Evolutionary conservation across 2,329 filamentous ascomycete species (phyloP).

Genomic region (Xylaria sp.): DNA sequence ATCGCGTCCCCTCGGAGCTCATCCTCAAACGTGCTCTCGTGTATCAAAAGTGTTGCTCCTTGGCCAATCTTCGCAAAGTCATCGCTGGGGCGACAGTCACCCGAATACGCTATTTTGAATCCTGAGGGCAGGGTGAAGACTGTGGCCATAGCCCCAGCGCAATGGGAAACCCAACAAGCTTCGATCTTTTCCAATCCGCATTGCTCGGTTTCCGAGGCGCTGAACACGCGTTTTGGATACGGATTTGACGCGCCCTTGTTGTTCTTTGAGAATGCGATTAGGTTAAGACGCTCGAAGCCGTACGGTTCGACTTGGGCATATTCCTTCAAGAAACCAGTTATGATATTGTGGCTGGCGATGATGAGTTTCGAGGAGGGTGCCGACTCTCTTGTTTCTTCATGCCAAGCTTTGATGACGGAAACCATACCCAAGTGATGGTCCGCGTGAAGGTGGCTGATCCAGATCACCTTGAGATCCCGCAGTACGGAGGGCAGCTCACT

Average conservation of each 20-base stretch:
- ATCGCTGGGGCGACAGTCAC: conserved; percentile 78
- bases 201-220: conserved; percentile 39
- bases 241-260: conserved; percentile 11
- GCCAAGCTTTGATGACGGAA: conserved; percentile 80
- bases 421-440: conserved; percentile 88
- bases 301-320: conserved; percentile 73
- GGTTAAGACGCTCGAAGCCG: conserved; percentile 52
- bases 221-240: conserved; percentile 29
- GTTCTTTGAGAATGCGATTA: conserved; percentile 10
- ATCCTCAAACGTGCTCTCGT: conserved; percentile 95
- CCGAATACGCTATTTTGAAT: conserved; percentile 87
- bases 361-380: conserved; percentile 44
- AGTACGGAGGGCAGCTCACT: conserved; percentile 65
- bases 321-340: conserved; percentile 73
- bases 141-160: conserved; percentile 69
- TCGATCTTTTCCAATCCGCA: conserved; percentile 63
- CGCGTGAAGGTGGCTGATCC: conserved; percentile 93
- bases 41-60: conserved; percentile 77
- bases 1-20: conserved; percentile 70
- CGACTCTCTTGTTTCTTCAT: conserved; percentile 45
- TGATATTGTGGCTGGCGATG: conserved; percentile 64
- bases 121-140: conserved; percentile 71
- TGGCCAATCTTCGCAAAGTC: conserved; percentile 65
- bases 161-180: conserved; percentile 69
- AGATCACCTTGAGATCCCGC: conserved; percentile 72